phyloP scores from a whole-genome alignment of 2,329 filamentous ascomycete species.

The Diaporthe sp. region DNA sequence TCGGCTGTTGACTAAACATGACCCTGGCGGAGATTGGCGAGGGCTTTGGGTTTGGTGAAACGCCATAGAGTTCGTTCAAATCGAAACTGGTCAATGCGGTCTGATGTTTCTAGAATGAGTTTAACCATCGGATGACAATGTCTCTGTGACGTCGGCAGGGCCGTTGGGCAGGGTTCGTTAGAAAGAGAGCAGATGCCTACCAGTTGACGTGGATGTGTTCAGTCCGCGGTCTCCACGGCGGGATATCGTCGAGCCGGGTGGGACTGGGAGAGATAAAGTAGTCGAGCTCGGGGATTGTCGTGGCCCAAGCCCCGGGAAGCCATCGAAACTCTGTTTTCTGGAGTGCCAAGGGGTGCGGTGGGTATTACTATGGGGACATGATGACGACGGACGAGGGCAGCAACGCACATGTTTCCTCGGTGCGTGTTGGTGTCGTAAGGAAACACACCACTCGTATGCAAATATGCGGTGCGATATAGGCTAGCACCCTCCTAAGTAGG shows the following conservation, averaged over 20 bases:
- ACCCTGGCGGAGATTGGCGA: conserved; percentile 16
- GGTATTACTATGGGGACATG: conserved; percentile 6
- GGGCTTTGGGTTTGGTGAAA: conserved; percentile 24
- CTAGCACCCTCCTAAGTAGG: background rate
- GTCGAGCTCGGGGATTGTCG: conserved; percentile 5
- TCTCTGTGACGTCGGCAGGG: conserved; percentile 7
- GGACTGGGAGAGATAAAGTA: background rate
- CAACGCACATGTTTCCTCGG: background rate
- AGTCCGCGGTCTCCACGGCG: background rate
- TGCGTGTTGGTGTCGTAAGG: background rate
- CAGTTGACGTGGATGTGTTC: background rate
- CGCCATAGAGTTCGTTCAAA: conserved; percentile 31
- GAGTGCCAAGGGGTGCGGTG: conserved; percentile 18
- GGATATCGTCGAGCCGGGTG: conserved; percentile 14
- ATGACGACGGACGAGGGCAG: background rate
- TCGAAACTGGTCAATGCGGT: conserved; percentile 31
- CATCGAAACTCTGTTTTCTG: conserved; percentile 29
- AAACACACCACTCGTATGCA: background rate
- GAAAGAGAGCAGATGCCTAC: background rate
- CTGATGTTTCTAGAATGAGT: conserved; percentile 27
- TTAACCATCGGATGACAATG: conserved; percentile 19
- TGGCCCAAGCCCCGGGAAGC: conserved; percentile 10
- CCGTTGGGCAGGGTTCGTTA: background rate
- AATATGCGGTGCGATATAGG: conserved; percentile 18
- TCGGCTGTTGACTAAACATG: background rate